Evolutionary conservation across 2,329 filamentous ascomycete species (phyloP).

Genomic region (Reticulascus tulasneorum): DNA sequence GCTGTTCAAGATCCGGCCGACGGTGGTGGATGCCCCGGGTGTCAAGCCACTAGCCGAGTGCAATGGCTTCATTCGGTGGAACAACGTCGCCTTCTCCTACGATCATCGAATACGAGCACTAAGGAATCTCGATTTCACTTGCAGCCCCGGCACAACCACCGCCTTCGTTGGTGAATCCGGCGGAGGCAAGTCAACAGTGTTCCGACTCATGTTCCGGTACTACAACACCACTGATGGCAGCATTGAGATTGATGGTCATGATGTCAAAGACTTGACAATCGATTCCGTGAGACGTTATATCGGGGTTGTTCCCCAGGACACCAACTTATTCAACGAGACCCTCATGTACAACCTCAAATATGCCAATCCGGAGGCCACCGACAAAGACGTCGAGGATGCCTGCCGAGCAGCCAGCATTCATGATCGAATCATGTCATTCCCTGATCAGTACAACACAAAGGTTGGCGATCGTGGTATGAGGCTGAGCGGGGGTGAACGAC

Average conservation of each 20-base stretch:
- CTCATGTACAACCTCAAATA: conserved; percentile 95
- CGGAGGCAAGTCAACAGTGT: conserved; percentile 94
- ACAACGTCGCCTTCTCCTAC: conserved; percentile 87
- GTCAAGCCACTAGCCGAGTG: conserved; percentile 64
- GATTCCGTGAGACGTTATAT: conserved; percentile 90
- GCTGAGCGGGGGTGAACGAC: conserved; percentile 87
- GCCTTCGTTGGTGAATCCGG: conserved; percentile 96
- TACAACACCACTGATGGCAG: conserved; percentile 80
- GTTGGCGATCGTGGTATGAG: conserved; percentile 87
- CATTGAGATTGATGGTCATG: conserved; percentile 79
- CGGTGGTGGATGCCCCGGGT: conserved; percentile 72
- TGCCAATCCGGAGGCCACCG: conserved; percentile 74
- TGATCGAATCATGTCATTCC: conserved; percentile 85
- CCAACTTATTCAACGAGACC: conserved; percentile 89
- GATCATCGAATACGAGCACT: conserved; percentile 82
- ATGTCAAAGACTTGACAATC: conserved; percentile 84
- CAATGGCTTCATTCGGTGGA: conserved; percentile 78
- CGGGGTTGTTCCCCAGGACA: conserved; percentile 95
- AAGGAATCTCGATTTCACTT: conserved; percentile 79
- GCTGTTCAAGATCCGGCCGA: conserved; percentile 92
- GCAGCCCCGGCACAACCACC: conserved; percentile 84
- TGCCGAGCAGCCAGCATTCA: conserved; percentile 88
- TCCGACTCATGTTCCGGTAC: conserved; percentile 93
- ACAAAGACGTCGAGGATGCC: conserved; percentile 77
- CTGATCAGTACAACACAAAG: conserved; percentile 83